These are phyloP conservation scores for Cryphonectria parasitica DNA, from an alignment of 2,329 filamentous ascomycete species.

Conservation along the genomic window DNA sequence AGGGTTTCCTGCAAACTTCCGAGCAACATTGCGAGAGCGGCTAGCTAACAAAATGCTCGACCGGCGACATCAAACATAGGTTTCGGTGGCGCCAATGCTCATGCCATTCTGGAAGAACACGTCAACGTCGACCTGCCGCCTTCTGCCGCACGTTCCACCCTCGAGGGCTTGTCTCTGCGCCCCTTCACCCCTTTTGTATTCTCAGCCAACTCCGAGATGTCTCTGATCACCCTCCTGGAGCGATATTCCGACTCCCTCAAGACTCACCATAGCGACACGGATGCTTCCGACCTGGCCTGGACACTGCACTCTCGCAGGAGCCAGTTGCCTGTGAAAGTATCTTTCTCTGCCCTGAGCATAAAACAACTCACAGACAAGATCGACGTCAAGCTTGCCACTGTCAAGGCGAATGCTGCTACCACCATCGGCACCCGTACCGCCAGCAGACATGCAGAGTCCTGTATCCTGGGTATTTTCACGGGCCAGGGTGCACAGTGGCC, in stretches of 20 bases:
- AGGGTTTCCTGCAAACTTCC: too few species aligned
- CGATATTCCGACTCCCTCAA: slow-evolving; percentile 33
- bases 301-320: slow-evolving; percentile 35
- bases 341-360: slow-evolving; percentile 35
- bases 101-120: slow-evolving; percentile 21
- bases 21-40: too few species aligned
- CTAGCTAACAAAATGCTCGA: too few species aligned
- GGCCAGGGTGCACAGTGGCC: slow-evolving; percentile 42
- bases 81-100: slow-evolving; percentile 25
- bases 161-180: too few species aligned
- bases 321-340: slow-evolving; percentile 33
- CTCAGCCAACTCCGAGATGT: slow-evolving; percentile 38
- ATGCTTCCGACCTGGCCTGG: slow-evolving; percentile 33
- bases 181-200: slow-evolving; percentile 37
- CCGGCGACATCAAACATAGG: too few species aligned
- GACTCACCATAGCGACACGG: slow-evolving; percentile 15
- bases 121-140: too few species aligned
- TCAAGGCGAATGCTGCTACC: not conserved
- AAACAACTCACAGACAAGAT: too few species aligned
- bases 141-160: too few species aligned
- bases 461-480: slow-evolving; percentile 36
- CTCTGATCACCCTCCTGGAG: slow-evolving; percentile 33
- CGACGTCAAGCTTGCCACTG: not conserved
- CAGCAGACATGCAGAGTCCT: not conserved
- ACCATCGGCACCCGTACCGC: not conserved